Evolutionary conservation across 768 basidiomycete genomes (phyloP).

Genomic region (Crassisporium funariophilum): DNA sequence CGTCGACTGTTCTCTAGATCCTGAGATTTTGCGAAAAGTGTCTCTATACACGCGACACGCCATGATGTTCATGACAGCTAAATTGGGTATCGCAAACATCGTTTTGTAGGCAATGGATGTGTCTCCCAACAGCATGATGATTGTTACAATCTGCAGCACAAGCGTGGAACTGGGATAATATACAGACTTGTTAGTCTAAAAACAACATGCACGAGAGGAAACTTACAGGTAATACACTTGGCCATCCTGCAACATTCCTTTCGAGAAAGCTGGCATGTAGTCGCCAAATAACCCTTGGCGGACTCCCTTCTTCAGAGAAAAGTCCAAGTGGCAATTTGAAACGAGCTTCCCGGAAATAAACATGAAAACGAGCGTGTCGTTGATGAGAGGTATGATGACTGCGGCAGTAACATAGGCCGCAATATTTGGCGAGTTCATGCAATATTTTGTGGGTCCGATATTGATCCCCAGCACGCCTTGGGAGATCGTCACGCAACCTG

Average conservation of each 20-base stretch:
- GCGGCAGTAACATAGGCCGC: slow-evolving; percentile 17
- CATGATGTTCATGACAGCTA: slow-evolving; percentile 20
- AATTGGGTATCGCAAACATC: slow-evolving; percentile 11
- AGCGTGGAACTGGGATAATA: slow-evolving; percentile 6
- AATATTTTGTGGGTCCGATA: slow-evolving; percentile 25
- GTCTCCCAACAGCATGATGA: slow-evolving; percentile 9
- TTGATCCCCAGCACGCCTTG: slow-evolving; percentile 16
- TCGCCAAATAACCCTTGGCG: slow-evolving; percentile 19
- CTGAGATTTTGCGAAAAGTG: too few relatives aligned
- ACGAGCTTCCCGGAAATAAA: slow-evolving; percentile 31
- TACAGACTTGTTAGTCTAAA: neutral
- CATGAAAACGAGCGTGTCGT: slow-evolving; percentile 33
- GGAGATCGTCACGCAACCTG: slow-evolving; percentile 22
- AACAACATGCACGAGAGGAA: neutral
- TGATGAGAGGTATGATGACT: slow-evolving; percentile 20
- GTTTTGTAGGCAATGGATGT: slow-evolving; percentile 9
- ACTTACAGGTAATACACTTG: slow-evolving; percentile 28
- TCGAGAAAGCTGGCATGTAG: slow-evolving; percentile 26
- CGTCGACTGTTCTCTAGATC: too few relatives aligned
- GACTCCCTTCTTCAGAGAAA: slow-evolving; percentile 6
- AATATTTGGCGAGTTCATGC: slow-evolving; percentile 20
- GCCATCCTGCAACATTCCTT: slow-evolving; percentile 27
- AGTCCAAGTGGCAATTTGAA: slow-evolving; percentile 10
- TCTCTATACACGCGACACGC: slow-evolving; percentile 17
- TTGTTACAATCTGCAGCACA: slow-evolving; percentile 5